Evolutionary conservation across 1,284 basidiomycete genomes (phyloP).

Genomic region (Microbotryum lychnidis-dioicae): DNA sequence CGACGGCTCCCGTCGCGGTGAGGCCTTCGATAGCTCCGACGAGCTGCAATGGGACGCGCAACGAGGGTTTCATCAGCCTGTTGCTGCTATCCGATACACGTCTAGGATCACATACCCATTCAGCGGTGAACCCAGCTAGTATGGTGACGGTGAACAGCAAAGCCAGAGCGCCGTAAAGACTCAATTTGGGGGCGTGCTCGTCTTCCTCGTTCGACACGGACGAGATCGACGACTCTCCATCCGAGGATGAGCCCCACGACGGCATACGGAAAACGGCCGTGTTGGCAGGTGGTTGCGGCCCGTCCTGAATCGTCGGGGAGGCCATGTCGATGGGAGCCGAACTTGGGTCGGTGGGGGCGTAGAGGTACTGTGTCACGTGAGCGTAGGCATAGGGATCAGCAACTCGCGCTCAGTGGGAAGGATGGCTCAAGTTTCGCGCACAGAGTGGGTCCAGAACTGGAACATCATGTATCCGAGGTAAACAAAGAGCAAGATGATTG

Average conservation of each 20-base stretch:
- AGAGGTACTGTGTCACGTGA: constrained; percentile 24
- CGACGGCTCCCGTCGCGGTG: constrained; percentile 45
- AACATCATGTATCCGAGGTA: constrained; percentile 46
- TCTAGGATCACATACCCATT: no score
- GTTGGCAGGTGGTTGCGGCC: constrained; percentile 34
- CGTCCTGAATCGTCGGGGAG: constrained; percentile 29
- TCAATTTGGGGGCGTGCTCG: constrained; percentile 48
- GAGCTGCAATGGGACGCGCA: constrained; percentile 40
- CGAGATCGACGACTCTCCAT: constrained; percentile 34
- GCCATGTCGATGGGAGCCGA: not conserved
- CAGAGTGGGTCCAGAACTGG: constrained; percentile 43
- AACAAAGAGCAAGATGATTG: constrained; percentile 51
- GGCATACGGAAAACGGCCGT: constrained; percentile 37
- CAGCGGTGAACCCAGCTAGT: constrained; percentile 36
- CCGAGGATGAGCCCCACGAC: constrained; percentile 28
- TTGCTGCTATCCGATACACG: no score
- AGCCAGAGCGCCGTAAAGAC: constrained; percentile 43
- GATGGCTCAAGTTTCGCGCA: constrained; percentile 41
- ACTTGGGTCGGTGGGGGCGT: constrained; percentile 12
- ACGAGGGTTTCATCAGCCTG: no score
- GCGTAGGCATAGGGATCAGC: constrained; percentile 38
- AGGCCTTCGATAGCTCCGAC: constrained; percentile 69
- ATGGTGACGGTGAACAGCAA: constrained; percentile 44
- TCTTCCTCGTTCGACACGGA: constrained; percentile 36
- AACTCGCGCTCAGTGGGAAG: constrained; percentile 28